phyloP scores from a whole-genome alignment of 2,329 filamentous ascomycete species.

The Colletotrichum sp. region DNA sequence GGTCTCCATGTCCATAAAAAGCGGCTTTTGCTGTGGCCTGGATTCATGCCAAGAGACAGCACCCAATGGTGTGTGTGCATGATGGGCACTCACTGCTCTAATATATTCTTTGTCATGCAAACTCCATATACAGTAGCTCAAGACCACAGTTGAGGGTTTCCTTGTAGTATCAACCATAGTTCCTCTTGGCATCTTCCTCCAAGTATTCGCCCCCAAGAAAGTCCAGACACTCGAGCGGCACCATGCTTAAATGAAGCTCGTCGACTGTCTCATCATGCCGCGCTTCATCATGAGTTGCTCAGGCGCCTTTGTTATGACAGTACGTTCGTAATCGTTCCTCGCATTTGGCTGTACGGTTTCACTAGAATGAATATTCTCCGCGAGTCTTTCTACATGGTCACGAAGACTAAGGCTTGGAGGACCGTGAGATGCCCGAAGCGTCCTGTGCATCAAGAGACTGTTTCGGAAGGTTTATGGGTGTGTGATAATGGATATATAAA shows the following conservation, averaged over 20 bases:
- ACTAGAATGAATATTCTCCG: accelerated
- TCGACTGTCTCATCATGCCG: too few species aligned
- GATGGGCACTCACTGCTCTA: neutral
- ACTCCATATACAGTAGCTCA: neutral
- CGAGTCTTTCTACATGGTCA: neutral
- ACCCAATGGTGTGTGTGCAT: neutral
- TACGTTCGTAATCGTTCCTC: too few species aligned
- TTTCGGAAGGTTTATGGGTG: accelerated
- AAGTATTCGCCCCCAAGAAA: neutral
- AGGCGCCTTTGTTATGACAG: too few species aligned
- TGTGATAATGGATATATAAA: accelerated
- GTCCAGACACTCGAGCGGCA: too few species aligned
- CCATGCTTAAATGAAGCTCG: too few species aligned
- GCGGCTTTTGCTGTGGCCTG: accelerated
- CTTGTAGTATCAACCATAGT: too few species aligned
- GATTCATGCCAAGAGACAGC: neutral
- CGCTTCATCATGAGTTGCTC: too few species aligned
- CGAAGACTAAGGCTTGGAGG: accelerated
- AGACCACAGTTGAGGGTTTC: neutral
- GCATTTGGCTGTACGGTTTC: neutral
- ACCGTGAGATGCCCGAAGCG: accelerated
- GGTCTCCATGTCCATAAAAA: neutral
- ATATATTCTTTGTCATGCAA: neutral
- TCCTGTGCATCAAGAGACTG: accelerated
- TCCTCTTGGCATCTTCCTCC: accelerated